phyloP scores from a whole-genome alignment of 768 basidiomycete species.

The Lactifluus volemus region DNA sequence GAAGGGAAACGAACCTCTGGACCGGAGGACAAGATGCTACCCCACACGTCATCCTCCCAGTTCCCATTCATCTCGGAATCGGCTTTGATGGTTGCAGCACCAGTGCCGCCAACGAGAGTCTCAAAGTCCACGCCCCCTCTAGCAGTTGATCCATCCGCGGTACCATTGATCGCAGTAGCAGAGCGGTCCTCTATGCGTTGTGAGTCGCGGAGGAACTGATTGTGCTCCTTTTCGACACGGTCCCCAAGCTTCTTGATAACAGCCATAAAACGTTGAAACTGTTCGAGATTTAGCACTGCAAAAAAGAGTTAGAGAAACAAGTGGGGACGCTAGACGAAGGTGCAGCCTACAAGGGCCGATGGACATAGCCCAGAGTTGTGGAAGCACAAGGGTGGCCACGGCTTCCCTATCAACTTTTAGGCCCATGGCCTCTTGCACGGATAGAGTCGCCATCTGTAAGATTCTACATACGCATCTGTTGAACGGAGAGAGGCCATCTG shows the following conservation, averaged over 20 bases:
- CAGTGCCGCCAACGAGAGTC: slow-evolving; percentile 63
- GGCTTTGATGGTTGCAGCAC: slow-evolving; percentile 37
- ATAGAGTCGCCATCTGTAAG: slow-evolving; percentile 71
- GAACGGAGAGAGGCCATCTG: not conserved
- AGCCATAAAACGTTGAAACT: slow-evolving; percentile 90
- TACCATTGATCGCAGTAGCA: slow-evolving; percentile 34
- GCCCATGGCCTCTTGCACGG: slow-evolving; percentile 95
- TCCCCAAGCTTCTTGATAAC: slow-evolving; percentile 71
- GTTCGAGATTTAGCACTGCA: slow-evolving; percentile 67
- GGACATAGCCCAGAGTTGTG: slow-evolving; percentile 85
- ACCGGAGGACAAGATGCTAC: slow-evolving; percentile 52
- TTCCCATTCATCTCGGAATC: slow-evolving; percentile 35
- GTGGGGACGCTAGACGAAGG: slow-evolving; percentile 4
- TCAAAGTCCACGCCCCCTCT: slow-evolving; percentile 74
- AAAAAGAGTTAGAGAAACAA: not conserved
- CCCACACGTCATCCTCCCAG: slow-evolving; percentile 87
- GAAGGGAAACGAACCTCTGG: slow-evolving; percentile 24
- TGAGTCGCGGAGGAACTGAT: slow-evolving; percentile 86
- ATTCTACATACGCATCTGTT: not conserved
- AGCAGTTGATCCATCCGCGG: slow-evolving; percentile 25
- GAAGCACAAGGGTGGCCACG: slow-evolving; percentile 48
- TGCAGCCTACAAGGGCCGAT: slow-evolving; percentile 69
- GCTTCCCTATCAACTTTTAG: slow-evolving; percentile 90
- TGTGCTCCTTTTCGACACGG: slow-evolving; percentile 88
- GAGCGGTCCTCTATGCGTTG: slow-evolving; percentile 82